phyloP scores from a whole-genome alignment of 768 basidiomycete genomes.

The Sarcodon aspratus region DNA sequence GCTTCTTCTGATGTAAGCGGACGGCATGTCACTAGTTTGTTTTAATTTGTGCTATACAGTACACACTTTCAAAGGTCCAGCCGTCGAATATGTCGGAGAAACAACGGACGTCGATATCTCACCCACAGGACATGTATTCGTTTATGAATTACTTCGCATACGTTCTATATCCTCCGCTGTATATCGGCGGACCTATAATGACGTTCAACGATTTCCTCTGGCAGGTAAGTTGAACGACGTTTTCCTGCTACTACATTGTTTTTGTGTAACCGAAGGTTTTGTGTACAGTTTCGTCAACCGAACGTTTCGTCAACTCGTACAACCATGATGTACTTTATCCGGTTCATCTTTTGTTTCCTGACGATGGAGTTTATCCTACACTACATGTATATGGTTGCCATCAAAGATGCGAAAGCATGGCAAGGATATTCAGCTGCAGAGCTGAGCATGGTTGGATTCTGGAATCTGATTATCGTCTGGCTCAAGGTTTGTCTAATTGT shows the following conservation, averaged over 20 bases:
- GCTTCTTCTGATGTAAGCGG: slow-evolving; percentile 30
- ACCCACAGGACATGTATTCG: slow-evolving; percentile 49
- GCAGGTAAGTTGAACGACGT: slow-evolving; percentile 50
- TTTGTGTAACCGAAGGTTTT: neutral
- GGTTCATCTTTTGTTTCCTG: slow-evolving; percentile 61
- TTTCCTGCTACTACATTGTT: neutral
- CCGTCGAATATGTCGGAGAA: slow-evolving; percentile 34
- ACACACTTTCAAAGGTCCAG: slow-evolving; percentile 10
- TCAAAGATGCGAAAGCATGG: slow-evolving; percentile 87
- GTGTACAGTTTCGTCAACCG: slow-evolving; percentile 49
- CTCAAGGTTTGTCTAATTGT: slow-evolving; percentile 55
- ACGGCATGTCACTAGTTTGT: neutral
- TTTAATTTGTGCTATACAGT: slow-evolving; percentile 9
- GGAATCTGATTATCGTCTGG: slow-evolving; percentile 96
- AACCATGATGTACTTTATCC: slow-evolving; percentile 46
- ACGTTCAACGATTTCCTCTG: slow-evolving; percentile 93
- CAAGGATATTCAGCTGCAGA: slow-evolving; percentile 63
- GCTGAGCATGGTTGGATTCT: slow-evolving; percentile 89
- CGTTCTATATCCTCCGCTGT: slow-evolving; percentile 85
- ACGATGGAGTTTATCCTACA: slow-evolving; percentile 91
- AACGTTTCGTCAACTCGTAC: slow-evolving; percentile 26
- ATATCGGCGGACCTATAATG: slow-evolving; percentile 93
- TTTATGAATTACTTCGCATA: slow-evolving; percentile 74
- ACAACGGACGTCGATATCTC: slow-evolving; percentile 44
- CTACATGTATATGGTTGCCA: slow-evolving; percentile 93